Evolutionary conservation across 2,329 filamentous ascomycete species (phyloP).

Genomic region (Penicillium sp.): DNA sequence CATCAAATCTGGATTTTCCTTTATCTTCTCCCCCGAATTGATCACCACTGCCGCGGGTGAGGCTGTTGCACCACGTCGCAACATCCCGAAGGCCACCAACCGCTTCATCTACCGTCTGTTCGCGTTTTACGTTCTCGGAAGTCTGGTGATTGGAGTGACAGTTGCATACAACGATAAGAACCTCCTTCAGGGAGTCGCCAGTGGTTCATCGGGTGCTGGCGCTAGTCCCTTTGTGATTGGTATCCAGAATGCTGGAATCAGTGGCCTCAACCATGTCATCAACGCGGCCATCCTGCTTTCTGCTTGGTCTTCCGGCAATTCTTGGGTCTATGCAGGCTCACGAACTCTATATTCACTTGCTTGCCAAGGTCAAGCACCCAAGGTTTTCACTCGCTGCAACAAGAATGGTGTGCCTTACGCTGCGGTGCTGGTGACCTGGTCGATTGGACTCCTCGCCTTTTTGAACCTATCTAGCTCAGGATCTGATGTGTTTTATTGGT

Average conservation of each 20-base stretch:
- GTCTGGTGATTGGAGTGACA: constrained; percentile 59
- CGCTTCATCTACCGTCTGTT: constrained; percentile 56
- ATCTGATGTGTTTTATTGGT: constrained; percentile 43
- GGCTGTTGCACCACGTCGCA: constrained; percentile 50
- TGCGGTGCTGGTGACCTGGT: constrained; percentile 44
- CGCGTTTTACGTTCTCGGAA: constrained; percentile 58
- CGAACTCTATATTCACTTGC: constrained; percentile 54
- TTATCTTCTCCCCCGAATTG: constrained; percentile 44
- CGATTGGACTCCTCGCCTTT: constrained; percentile 35
- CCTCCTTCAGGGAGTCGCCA: constrained; percentile 47
- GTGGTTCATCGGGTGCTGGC: constrained; percentile 34
- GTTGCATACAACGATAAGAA: constrained; percentile 57
- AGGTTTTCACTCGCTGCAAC: constrained; percentile 43
- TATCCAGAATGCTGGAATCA: constrained; percentile 65
- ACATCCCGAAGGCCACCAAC: constrained; percentile 54
- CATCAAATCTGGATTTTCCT: constrained; percentile 35
- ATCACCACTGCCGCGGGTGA: constrained; percentile 57
- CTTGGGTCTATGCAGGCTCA: constrained; percentile 57
- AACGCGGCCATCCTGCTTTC: constrained; percentile 74
- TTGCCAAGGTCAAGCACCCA: constrained; percentile 38
- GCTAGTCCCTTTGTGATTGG: constrained; percentile 67
- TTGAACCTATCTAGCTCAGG: constrained; percentile 38
- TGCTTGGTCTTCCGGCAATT: constrained; percentile 68
- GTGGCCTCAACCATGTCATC: constrained; percentile 67
- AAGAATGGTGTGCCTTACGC: constrained; percentile 55